Base-by-base conservation (phyloP, 306 rosid genomes). In the Ormosia emarginata region DNA sequence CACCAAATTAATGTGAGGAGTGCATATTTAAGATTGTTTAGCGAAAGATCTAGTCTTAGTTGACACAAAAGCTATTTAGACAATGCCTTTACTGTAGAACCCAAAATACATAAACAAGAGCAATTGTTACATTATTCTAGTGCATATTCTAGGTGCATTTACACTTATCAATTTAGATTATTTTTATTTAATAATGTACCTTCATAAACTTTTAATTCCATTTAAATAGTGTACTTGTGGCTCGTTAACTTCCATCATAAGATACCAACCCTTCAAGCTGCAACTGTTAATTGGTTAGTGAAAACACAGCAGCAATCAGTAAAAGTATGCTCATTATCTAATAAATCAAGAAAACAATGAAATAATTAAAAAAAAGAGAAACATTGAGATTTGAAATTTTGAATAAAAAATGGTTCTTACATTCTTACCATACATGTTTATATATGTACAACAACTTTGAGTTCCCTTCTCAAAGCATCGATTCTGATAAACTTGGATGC, bases 401-500 rank as follows among this genome's bases (percentile, higher is more conserved):
- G 56, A 13, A 7, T 41, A 33, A 69, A 75, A 6, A 29, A 6
- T 6, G 7, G 24, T 14, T 56, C 65, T 32, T 40, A 77, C 46
- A 57, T 67, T 59, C 80, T 74, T 67, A 68, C 72, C 68, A 71
- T 37, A 64, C 41, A 52, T 82, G 67, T 14, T 46, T 65, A 68
- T 44, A 67, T 32, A 80, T 73, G 39, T 29, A 65, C 43, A 36
- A 8, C 1, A 29, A 12, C 40, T 59, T 55, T 15, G 62, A 80
- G 75, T 40, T 83, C 71, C 55, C 57, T 61, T 78, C 62, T 87
- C 82, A 89, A 63, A 81, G 63, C 82, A 75, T 66, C n/a, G 89
- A 83, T 87, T 91, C 94, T 33, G 90, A 85, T 55, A 80, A 80
- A 85, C 84, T 63, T 66, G 96, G 97, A 81, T 95, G 99, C 80